phyloP scores from a whole-genome alignment of 75 land plant species.

The Picea sitchensis region DNA sequence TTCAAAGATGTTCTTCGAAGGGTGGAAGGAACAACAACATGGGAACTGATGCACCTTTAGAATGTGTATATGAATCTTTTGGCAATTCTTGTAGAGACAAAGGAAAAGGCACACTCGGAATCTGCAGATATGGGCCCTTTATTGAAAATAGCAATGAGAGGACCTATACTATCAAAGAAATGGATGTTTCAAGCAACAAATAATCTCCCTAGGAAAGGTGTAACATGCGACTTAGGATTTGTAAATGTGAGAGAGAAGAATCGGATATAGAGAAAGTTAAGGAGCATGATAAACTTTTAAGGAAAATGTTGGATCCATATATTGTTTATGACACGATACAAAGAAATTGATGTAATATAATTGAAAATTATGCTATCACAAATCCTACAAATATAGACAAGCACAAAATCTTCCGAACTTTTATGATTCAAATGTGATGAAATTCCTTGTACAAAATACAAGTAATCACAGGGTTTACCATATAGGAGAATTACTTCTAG shows the following conservation, averaged over 20 bases:
- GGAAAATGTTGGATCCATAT: conserved; percentile 60
- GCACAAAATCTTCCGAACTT: not conserved
- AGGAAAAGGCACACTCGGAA: not conserved
- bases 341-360: conserved; percentile 9
- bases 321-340: conserved; percentile 21
- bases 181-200: conserved; percentile 25
- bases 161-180: conserved; percentile 22
- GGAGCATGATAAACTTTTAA: conserved; percentile 48
- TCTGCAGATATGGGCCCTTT: not conserved
- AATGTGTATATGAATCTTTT: not conserved
- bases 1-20: not conserved
- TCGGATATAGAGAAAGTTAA: conserved; percentile 34
- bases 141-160: conserved; percentile 21
- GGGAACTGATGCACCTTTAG: not conserved
- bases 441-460: conserved; percentile 46
- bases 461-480: conserved; percentile 80
- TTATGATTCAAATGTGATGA: conserved; percentile 47
- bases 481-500: conserved; percentile 64
- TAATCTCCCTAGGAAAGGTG: conserved; percentile 84
- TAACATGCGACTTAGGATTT: conserved; percentile 73
- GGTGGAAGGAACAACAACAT: not conserved
- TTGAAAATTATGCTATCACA: conserved; percentile 11
- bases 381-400: conserved; percentile 16
- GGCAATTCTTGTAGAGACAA: not conserved
- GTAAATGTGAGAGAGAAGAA: conserved; percentile 76